Conservation (phyloP, 2,329 filamentous ascomycete species). For the Cytospora chrysosperma region DNA sequence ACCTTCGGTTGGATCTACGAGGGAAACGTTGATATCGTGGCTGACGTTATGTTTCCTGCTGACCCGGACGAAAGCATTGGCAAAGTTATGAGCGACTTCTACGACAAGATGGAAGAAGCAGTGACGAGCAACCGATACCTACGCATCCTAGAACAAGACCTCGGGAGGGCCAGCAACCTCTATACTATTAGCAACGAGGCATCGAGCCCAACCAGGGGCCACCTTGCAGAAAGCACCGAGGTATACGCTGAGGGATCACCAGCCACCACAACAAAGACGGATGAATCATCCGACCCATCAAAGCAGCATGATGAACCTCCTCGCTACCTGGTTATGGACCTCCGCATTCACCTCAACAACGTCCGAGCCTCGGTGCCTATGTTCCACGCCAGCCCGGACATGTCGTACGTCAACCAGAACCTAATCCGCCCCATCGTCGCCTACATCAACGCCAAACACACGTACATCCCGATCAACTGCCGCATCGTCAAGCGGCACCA, state of each 20-base stretch:
- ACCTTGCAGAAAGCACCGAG: slow-evolving; percentile 11
- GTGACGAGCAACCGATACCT: slow-evolving; percentile 75
- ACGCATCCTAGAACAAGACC: slow-evolving; percentile 54
- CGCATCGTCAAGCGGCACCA: slow-evolving; percentile 84
- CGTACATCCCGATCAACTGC: slow-evolving; percentile 93
- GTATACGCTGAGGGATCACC: slow-evolving; percentile 21
- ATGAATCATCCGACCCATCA: slow-evolving; percentile 5
- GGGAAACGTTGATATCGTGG: slow-evolving; percentile 93
- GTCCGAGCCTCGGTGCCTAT: slow-evolving; percentile 90
- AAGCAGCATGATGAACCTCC: slow-evolving; percentile 54
- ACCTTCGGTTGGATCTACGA: slow-evolving; percentile 98
- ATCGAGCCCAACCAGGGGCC: slow-evolving; percentile 7
- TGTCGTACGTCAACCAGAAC: slow-evolving; percentile 95
- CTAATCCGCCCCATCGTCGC: slow-evolving; percentile 94
- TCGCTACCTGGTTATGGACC: slow-evolving; percentile 86
- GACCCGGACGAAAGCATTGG: slow-evolving; percentile 86
- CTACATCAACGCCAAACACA: slow-evolving; percentile 93
- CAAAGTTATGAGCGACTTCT: slow-evolving; percentile 96
- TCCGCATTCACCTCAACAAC: slow-evolving; percentile 93
- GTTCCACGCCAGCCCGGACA: slow-evolving; percentile 71
- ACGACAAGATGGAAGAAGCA: slow-evolving; percentile 91
- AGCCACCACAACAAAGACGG: slow-evolving; percentile 14
- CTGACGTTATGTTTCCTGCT: slow-evolving; percentile 90
- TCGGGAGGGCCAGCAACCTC: slow-evolving; percentile 27
- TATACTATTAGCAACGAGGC: slow-evolving; percentile 25